Conservation (phyloP, 306 rosid species). For the Senna tora region DNA sequence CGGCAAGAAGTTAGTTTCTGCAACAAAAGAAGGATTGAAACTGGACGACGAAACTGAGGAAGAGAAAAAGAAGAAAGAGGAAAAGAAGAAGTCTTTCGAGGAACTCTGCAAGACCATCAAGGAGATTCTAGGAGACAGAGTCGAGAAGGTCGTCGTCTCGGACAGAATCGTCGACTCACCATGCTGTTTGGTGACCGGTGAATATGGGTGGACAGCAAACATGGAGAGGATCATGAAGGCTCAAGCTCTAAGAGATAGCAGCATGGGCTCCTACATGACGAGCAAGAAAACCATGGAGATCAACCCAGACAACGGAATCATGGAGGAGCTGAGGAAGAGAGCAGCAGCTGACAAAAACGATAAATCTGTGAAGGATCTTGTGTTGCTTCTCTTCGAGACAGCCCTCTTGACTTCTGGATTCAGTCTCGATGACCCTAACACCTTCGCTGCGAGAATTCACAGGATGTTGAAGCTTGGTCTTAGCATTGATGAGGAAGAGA, state of each 20-base stretch:
- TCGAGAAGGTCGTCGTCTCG: constrained; percentile 58
- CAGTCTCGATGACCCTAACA: constrained; percentile 66
- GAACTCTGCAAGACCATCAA: constrained; percentile 56
- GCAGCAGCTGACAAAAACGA: constrained; percentile 63
- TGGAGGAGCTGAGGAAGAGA: constrained; percentile 70
- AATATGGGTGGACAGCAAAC: constrained; percentile 66
- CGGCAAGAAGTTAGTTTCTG: constrained; percentile 64
- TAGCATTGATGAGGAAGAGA: constrained; percentile 61
- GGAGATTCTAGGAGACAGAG: constrained; percentile 58
- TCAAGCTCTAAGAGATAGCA: constrained; percentile 58
- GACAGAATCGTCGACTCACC: constrained; percentile 70
- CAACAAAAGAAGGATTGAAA: constrained; percentile 66
- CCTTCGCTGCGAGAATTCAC: constrained; percentile 59
- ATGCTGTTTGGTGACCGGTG: constrained; percentile 70
- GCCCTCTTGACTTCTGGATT: constrained; percentile 63
- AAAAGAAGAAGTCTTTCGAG: constrained; percentile 61
- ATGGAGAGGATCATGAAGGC: constrained; percentile 80
- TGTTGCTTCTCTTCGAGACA: constrained; percentile 59
- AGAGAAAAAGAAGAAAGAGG: constrained; percentile 58
- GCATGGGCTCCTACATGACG: constrained; percentile 63
- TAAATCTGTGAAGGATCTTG: constrained; percentile 60
- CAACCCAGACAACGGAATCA: constrained; percentile 65
- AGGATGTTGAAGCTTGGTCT: constrained; percentile 68
- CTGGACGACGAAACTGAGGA: constrained; percentile 64
- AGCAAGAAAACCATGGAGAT: constrained; percentile 78